Percentiles rank a stretch among this genome's conserved stretches.
Evolutionary conservation across 2,329 filamentous ascomycete genomes (phyloP).

Genomic region (Sclerotinia nivalis): DNA sequence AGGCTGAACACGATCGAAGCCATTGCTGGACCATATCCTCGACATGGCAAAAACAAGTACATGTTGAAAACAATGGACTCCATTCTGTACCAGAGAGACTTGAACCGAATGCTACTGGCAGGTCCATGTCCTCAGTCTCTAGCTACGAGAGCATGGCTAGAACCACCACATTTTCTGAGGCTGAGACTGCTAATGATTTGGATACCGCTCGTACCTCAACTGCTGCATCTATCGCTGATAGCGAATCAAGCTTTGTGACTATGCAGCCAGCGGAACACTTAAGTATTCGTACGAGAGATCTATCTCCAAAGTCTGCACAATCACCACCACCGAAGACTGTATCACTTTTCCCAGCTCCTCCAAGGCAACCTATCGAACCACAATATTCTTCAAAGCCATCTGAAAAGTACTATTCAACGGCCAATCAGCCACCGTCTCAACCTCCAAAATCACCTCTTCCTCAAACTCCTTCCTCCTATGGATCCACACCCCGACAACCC

Average conservation of each 20-base stretch:
- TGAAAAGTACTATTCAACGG: not conserved
- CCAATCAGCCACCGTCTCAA: not conserved
- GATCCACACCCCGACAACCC: not conserved
- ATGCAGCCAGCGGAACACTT: constrained; percentile 8
- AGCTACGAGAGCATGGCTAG: constrained; percentile 18
- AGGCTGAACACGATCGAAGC: constrained; percentile 38
- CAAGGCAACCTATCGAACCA: constrained; percentile 12
- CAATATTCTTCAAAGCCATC: not conserved
- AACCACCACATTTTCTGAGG: constrained; percentile 21
- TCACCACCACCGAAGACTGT: not conserved
- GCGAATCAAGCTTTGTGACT: constrained; percentile 18
- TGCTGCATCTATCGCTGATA: constrained; percentile 9
- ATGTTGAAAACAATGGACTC: not conserved
- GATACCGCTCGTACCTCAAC: not conserved
- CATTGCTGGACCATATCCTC: constrained; percentile 40
- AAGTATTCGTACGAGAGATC: constrained; percentile 13
- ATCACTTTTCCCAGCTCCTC: constrained; percentile 14
- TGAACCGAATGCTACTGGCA: not conserved
- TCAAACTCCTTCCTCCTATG: not conserved
- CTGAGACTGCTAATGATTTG: constrained; percentile 13
- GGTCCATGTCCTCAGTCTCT: constrained; percentile 3
- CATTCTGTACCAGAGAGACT: constrained; percentile 3
- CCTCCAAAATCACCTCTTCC: constrained; percentile 12
- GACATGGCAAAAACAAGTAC: constrained; percentile 1
- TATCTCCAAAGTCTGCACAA: not conserved